Percentiles rank a stretch among this genome's conserved stretches.
Conservation (phyloP, 192 early-diverging fungal genomes). For the Rhizophagus sp. region DNA sequence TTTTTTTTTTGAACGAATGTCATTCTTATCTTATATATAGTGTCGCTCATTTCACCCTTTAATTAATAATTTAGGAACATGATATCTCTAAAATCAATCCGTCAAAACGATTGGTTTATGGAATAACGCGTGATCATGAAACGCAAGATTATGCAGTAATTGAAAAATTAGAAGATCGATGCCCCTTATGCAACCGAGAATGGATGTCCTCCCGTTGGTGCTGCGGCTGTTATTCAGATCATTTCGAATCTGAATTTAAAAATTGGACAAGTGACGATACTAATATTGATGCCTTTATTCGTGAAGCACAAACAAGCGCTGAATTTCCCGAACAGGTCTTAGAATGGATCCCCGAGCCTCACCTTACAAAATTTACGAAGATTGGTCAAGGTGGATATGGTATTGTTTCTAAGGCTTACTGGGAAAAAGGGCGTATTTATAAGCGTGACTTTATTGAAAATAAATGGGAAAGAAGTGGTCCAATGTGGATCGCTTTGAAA, state of each 20-base stretch:
- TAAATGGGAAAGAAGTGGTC: background rate
- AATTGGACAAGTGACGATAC: constrained; percentile 10
- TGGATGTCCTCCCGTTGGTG: constrained; percentile 7
- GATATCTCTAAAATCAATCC: background rate
- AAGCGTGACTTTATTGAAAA: background rate
- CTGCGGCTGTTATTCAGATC: background rate
- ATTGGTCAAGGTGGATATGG: constrained; percentile 16
- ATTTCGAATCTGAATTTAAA: background rate
- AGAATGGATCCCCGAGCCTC: constrained; percentile 8
- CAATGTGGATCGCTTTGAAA: constrained; percentile 26
- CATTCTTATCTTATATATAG: background rate
- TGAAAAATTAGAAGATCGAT: background rate
- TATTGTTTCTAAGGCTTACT: background rate
- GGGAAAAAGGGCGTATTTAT: background rate
- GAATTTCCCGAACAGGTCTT: background rate
- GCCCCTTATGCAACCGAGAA: background rate
- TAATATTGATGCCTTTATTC: constrained; percentile 14
- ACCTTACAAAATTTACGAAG: background rate
- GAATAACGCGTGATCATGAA: background rate
- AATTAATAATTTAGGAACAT: background rate
- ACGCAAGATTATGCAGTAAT: background rate
- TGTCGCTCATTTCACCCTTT: background rate
- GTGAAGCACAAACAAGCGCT: background rate
- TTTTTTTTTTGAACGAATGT: background rate
- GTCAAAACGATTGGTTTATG: background rate